These are phyloP conservation scores for Colletotrichum scovillei DNA, from an alignment of 2,329 filamentous ascomycete species.

Conservation along the genomic window DNA sequence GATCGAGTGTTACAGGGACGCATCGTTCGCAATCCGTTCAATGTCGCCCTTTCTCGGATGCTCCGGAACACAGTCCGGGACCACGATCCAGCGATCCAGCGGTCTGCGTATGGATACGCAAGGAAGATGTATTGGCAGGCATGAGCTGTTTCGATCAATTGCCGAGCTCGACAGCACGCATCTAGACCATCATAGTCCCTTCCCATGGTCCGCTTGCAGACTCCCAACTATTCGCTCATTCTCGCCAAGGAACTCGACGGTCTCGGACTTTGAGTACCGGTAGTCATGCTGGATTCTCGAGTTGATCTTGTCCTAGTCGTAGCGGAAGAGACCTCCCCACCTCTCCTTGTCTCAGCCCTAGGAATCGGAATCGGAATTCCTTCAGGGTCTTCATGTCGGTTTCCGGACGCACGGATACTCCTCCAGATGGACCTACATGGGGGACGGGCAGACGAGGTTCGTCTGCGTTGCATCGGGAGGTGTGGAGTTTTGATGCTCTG, in stretches of 20 bases:
- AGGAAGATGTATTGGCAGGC: background rate
- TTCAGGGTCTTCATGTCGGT: background rate
- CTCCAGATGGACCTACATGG: background rate
- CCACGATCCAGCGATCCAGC: background rate
- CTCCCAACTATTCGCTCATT: no score
- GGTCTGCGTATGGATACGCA: no score
- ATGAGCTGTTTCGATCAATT: background rate
- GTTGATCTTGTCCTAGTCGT: no score
- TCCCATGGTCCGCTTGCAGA: background rate
- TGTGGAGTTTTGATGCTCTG: background rate
- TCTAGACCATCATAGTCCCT: background rate
- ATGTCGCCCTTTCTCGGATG: background rate
- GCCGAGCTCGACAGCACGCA: background rate
- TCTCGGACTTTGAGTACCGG: background rate
- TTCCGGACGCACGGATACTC: background rate
- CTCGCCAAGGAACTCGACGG: background rate
- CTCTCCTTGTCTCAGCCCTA: background rate
- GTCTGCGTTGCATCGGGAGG: background rate
- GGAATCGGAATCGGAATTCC: background rate
- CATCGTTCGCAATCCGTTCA: background rate
- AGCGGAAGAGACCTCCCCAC: background rate
- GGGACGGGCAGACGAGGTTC: background rate
- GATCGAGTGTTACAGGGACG: background rate
- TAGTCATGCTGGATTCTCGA: background rate
- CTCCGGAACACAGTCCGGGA: background rate